These are phyloP conservation scores for Zygnema circumcarinatum DNA, from an alignment of 139 green algal genomes.

Conservation along the genomic window DNA sequence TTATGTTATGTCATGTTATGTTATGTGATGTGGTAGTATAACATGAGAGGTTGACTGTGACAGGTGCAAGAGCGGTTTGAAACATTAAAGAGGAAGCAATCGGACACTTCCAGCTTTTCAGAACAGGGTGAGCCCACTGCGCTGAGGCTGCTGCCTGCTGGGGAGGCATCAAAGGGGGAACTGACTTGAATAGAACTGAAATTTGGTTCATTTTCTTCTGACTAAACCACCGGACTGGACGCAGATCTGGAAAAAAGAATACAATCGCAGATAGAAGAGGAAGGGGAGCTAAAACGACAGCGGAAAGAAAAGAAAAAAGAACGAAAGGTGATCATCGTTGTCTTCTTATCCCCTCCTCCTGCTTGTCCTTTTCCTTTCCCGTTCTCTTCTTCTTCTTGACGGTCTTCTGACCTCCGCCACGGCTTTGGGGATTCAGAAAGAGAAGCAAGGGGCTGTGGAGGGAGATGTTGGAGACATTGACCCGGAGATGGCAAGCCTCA, in stretches of 20 bases:
- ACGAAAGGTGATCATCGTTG: conserved; percentile 40
- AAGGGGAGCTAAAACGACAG: conserved; percentile 35
- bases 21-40: too few relatives aligned
- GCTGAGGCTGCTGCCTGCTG: too few relatives aligned
- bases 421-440: not conserved
- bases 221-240: too few relatives aligned
- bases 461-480: conserved; percentile 60
- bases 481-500: conserved; percentile 85
- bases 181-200: too few relatives aligned
- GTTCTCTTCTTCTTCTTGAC: not conserved
- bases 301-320: conserved; percentile 69
- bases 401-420: not conserved
- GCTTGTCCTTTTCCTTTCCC: not conserved
- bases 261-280: conserved; percentile 46
- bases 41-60: too few relatives aligned
- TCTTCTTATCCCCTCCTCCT: not conserved
- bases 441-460: not conserved
- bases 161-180: too few relatives aligned
- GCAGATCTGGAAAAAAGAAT: conserved; percentile 62
- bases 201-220: too few relatives aligned
- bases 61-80: conserved; percentile 22
- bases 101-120: conserved; percentile 55
- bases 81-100: conserved; percentile 55
- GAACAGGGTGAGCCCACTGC: conserved; percentile 66
- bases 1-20: too few relatives aligned